Conservation (phyloP, 768 basidiomycete genomes). For the Auriculariales sp. region DNA sequence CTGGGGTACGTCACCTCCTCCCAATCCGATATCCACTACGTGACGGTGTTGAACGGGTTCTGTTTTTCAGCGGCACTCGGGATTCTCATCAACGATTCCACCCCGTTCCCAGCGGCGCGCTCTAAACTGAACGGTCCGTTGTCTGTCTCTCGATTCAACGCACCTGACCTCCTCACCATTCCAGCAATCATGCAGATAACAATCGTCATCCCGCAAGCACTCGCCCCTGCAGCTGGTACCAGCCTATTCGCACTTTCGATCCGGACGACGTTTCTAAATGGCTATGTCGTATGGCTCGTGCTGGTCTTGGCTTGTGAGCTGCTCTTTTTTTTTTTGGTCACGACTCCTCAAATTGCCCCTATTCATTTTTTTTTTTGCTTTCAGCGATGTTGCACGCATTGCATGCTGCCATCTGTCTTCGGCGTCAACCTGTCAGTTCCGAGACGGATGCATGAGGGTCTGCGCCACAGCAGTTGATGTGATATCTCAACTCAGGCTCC, state of each 20-base stretch:
- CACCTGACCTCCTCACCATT: not conserved
- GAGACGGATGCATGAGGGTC: no score
- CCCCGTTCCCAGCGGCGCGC: slow-evolving; percentile 7
- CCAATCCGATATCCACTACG: no score
- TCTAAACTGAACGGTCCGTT: slow-evolving; percentile 6
- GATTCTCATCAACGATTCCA: slow-evolving; percentile 7
- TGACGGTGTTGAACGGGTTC: no score
- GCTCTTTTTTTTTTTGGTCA: no score
- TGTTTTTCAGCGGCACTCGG: no score
- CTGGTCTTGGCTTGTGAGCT: slow-evolving; percentile 5
- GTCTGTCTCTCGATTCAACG: not conserved
- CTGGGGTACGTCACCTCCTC: slow-evolving; percentile 6
- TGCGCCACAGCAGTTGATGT: no score
- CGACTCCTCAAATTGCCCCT: no score
- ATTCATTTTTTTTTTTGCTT: no score
- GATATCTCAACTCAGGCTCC: no score
- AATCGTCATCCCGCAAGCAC: slow-evolving; percentile 8
- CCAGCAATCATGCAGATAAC: slow-evolving; percentile 7
- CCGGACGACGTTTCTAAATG: slow-evolving; percentile 7
- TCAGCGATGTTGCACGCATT: no score
- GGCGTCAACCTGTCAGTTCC: no score
- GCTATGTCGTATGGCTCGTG: slow-evolving; percentile 9
- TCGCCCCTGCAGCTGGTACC: slow-evolving; percentile 9
- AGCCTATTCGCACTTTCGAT: slow-evolving; percentile 9
- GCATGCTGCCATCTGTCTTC: no score